Percentiles rank a stretch among this genome's conserved stretches.
Evolutionary conservation across 2,329 filamentous ascomycete species (phyloP).

Genomic region (Didymella segeticola): DNA sequence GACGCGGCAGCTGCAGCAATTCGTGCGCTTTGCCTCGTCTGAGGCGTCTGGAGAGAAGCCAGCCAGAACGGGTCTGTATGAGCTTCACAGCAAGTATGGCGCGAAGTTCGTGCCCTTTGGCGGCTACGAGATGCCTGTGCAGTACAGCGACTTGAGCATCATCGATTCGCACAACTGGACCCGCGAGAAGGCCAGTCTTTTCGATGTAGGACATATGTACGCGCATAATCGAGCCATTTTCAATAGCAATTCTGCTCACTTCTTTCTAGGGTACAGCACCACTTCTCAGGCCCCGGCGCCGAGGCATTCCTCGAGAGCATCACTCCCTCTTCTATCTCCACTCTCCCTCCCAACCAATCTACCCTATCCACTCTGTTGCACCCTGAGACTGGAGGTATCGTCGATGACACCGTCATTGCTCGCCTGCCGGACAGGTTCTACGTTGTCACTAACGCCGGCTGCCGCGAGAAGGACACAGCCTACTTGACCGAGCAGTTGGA

Average conservation of each 20-base stretch:
- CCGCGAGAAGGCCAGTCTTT: conserved; percentile 83
- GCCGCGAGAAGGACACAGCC: conserved; percentile 82
- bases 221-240: conserved; percentile 15
- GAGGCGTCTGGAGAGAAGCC: conserved; percentile 36
- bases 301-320: conserved; percentile 81
- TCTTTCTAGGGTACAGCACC: conserved; percentile 72
- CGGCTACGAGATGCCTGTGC: conserved; percentile 89
- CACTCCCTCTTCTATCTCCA: conserved; percentile 75
- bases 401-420: conserved; percentile 93
- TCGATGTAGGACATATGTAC: conserved; percentile 97
- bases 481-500: conserved; percentile 77
- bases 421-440: conserved; percentile 74
- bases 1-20: conserved; percentile 19
- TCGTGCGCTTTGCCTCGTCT: conserved; percentile 40
- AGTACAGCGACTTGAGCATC: conserved; percentile 80
- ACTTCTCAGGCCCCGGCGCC: conserved; percentile 80
- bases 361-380: conserved; percentile 86
- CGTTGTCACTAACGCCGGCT: conserved; percentile 93
- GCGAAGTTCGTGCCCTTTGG: conserved; percentile 98
- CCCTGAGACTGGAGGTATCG: conserved; percentile 78
- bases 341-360: conserved; percentile 71
- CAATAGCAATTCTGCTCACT: background rate
- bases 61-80: conserved; percentile 75
- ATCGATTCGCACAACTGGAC: conserved; percentile 90
- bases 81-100: conserved; percentile 77